Evolutionary conservation across 1,284 basidiomycete genomes (phyloP), one percentile per base, ranked within the genome.

Genomic region (Singerocomus inundabilis): DNA sequence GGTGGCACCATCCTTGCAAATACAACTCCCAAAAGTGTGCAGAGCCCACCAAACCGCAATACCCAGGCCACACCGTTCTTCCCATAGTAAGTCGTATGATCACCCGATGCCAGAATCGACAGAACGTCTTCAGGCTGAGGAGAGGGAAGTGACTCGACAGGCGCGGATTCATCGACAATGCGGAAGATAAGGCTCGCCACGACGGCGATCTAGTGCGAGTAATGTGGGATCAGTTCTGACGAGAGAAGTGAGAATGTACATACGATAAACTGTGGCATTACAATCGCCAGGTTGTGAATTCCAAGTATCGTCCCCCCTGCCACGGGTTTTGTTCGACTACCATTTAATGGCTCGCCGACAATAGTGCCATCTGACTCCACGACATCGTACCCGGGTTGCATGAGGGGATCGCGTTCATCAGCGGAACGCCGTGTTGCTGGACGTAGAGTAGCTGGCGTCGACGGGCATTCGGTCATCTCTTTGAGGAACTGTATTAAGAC

Each of bases 241-340:
- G 3, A 32, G 34, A 31, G 35, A 37, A 24, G 40, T 4, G 39
- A 46, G 13, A 44, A 28, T 40, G 15, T 4, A 78, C 90, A 62
- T 64, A 93, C 93, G 51, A 95, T 79, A 63, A 96, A 91, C 61
- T 97, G 93, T 18, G 93, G 93, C 69, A 92, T 82, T 24, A 96
- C 93, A 54, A 96, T 93, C 4, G 94, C 91, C 6, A 98, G 75
- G 62, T 98, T 98, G 68, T 98, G 95, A 36, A 98, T 95, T 4
- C 95, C 95, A 40, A 98, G 78, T 40, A 98, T 87, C 3, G 93
- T 95, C 1, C 95, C 95, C n/a, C 95, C 94, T 0, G 92, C 88
- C 40, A 89, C 74, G 13, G 82, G 80, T 30, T 77, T 77, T 10
- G 70, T 62, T 35, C 78, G 72, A 5, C 69, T 69, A 43, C 78